These are phyloP conservation scores for Pisolithus orientalis DNA, from an alignment of 768 basidiomycete species.

Conservation along the genomic window DNA sequence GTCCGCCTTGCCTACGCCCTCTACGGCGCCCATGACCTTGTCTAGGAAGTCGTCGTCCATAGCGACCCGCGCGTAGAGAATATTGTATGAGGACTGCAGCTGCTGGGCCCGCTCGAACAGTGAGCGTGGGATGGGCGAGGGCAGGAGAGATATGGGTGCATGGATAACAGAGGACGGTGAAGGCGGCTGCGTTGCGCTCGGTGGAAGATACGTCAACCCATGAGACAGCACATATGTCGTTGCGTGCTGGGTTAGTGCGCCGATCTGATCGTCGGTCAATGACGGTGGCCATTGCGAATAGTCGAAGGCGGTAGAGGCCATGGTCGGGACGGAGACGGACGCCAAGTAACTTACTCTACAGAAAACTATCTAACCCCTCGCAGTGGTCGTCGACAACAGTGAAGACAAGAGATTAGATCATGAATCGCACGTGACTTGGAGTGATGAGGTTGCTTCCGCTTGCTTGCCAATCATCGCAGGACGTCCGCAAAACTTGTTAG, in stretches of 20 bases:
- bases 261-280: constrained; percentile 51
- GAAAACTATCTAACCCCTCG: too few relatives aligned
- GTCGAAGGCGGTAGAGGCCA: constrained; percentile 31
- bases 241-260: constrained; percentile 55
- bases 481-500: too few relatives aligned
- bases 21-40: constrained; percentile 70
- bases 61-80: constrained; percentile 79
- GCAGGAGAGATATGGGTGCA: constrained; percentile 84
- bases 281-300: constrained; percentile 72
- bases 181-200: constrained; percentile 37
- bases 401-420: neutral
- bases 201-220: constrained; percentile 78
- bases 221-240: constrained; percentile 82
- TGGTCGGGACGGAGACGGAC: constrained; percentile 1
- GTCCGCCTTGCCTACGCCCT: constrained; percentile 77
- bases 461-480: too few relatives aligned
- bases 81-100: constrained; percentile 77
- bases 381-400: neutral
- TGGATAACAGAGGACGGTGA: constrained; percentile 73
- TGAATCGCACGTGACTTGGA: neutral
- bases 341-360: too few relatives aligned
- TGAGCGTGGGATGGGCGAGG: constrained; percentile 74
- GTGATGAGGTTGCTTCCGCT: too few relatives aligned
- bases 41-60: constrained; percentile 78
- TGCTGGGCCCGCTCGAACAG: constrained; percentile 60